phyloP scores from a whole-genome alignment of 495 filamentous ascomycete genomes.

The Lindgomyces ingoldianus region DNA sequence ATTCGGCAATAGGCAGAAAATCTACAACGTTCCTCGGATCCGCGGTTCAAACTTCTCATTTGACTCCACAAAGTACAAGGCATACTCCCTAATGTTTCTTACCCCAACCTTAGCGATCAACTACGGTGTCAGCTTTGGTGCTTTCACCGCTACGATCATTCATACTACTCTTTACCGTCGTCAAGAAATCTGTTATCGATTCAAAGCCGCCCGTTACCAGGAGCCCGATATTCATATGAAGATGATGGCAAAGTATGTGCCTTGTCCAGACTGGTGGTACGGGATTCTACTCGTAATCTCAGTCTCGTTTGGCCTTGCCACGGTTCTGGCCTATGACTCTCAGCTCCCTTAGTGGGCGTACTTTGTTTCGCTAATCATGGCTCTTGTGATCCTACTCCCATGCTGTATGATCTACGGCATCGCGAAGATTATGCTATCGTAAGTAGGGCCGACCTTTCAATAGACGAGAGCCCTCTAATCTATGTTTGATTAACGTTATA shows the following conservation, averaged over 20 bases:
- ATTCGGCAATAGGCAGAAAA: constrained; percentile 68
- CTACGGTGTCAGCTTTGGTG: constrained; percentile 78
- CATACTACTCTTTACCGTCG: constrained; percentile 73
- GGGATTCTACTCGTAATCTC: constrained; percentile 50
- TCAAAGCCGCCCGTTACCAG: constrained; percentile 50
- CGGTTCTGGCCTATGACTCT: constrained; percentile 55
- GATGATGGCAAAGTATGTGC: constrained; percentile 61
- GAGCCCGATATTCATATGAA: constrained; percentile 67
- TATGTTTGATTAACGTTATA: constrained; percentile 50
- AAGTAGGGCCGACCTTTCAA: no score
- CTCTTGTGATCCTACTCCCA: constrained; percentile 32
- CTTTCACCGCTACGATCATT: constrained; percentile 66
- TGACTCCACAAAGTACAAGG: constrained; percentile 66
- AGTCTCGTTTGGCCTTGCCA: constrained; percentile 55
- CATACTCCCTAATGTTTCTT: constrained; percentile 76
- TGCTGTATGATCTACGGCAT: constrained; percentile 41
- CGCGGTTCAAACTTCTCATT: constrained; percentile 69
- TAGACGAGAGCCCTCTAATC: no score
- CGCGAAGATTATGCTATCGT: constrained; percentile 40
- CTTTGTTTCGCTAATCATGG: constrained; percentile 31
- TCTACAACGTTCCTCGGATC: constrained; percentile 74
- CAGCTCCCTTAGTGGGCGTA: constrained; percentile 48
- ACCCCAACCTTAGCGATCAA: constrained; percentile 78
- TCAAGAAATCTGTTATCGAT: constrained; percentile 67
- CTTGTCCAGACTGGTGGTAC: constrained; percentile 69